These are phyloP conservation scores for Xylaria flabelliformis DNA, from an alignment of 495 filamentous ascomycete species.

Conservation along the genomic window DNA sequence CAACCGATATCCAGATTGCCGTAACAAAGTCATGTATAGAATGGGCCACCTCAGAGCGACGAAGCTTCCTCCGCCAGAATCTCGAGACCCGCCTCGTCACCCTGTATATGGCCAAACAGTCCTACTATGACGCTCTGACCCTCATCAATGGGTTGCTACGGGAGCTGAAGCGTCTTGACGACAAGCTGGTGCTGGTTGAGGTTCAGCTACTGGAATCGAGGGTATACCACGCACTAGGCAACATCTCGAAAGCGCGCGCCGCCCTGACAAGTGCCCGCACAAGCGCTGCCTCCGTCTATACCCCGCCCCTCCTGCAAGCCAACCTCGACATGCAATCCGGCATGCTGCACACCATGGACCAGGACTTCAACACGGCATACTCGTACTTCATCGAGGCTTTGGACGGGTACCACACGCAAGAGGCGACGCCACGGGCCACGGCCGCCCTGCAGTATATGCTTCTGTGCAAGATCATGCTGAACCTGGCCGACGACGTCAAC, in stretches of 20 bases:
- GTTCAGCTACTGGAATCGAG: conserved; percentile 96
- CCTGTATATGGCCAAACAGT: conserved; percentile 93
- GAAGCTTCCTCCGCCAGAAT: conserved; percentile 95
- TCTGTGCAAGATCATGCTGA: conserved; percentile 99
- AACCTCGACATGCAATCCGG: conserved; percentile 98
- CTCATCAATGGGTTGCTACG: conserved; percentile 94
- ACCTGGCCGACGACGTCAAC: conserved; percentile 94
- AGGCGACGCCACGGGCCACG: conserved; percentile 82
- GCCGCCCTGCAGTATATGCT: conserved; percentile 98
- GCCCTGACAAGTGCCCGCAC: conserved; percentile 94
- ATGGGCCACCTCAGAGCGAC: conserved; percentile 92
- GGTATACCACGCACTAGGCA: conserved; percentile 96
- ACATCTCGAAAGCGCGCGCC: conserved; percentile 93
- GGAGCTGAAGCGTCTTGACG: conserved; percentile 96
- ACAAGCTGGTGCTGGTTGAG: conserved; percentile 98
- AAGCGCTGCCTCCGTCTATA: conserved; percentile 95
- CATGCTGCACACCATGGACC: conserved; percentile 97
- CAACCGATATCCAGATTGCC: conserved; percentile 87
- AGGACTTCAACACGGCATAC: conserved; percentile 97
- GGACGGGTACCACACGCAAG: conserved; percentile 93
- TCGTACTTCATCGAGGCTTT: conserved; percentile 99
- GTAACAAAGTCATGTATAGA: conserved; percentile 99
- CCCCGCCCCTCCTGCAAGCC: conserved; percentile 91
- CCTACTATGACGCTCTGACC: conserved; percentile 94
- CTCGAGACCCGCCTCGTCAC: conserved; percentile 94